A percentile compares a stretch with the other conserved stretches of the same genome.
Evolutionary conservation across 2,329 filamentous ascomycete genomes (phyloP).

Genomic region (Pseudocercospora fijiensis): DNA sequence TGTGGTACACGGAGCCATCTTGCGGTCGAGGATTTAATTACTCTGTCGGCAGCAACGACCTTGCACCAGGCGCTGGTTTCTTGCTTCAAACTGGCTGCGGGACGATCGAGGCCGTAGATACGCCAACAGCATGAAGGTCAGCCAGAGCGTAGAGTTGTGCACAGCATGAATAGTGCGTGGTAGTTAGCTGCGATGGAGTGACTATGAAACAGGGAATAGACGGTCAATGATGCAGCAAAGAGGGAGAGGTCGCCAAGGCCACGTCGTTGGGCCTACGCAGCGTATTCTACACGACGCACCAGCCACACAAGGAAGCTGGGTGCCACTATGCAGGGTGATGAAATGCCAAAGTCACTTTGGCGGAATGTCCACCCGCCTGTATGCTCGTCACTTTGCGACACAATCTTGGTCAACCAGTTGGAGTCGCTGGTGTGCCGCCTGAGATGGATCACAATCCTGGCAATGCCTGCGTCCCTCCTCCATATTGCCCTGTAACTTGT

Average conservation of each 20-base stretch:
- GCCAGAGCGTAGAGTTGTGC: not conserved
- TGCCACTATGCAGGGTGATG: constrained; percentile 24
- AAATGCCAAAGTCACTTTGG: constrained; percentile 18
- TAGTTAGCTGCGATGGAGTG: not conserved
- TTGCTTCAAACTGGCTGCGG: constrained; percentile 32
- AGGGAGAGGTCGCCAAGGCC: constrained; percentile 16
- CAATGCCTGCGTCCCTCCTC: constrained; percentile 9
- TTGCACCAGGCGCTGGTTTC: constrained; percentile 28
- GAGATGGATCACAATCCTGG: constrained; percentile 5
- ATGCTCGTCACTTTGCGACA: constrained; percentile 19
- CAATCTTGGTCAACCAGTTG: constrained; percentile 17
- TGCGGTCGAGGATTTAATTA: constrained; percentile 32
- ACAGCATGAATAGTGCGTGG: constrained; percentile 7
- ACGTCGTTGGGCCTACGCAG: constrained; percentile 9
- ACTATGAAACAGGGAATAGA: constrained; percentile 15
- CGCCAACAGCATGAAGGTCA: constrained; percentile 13
- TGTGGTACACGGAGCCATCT: constrained; percentile 30
- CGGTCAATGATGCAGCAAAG: constrained; percentile 16
- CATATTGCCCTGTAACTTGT: not conserved
- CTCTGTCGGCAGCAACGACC: constrained; percentile 23
- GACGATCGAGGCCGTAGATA: constrained; percentile 20
- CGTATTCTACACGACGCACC: constrained; percentile 11
- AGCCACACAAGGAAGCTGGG: constrained; percentile 20
- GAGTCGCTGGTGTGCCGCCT: constrained; percentile 20
- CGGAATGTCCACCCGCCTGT: no score